phyloP scores from a whole-genome alignment of 1,284 basidiomycete genomes.

The Xerocomus cyaneibrunnescens region DNA sequence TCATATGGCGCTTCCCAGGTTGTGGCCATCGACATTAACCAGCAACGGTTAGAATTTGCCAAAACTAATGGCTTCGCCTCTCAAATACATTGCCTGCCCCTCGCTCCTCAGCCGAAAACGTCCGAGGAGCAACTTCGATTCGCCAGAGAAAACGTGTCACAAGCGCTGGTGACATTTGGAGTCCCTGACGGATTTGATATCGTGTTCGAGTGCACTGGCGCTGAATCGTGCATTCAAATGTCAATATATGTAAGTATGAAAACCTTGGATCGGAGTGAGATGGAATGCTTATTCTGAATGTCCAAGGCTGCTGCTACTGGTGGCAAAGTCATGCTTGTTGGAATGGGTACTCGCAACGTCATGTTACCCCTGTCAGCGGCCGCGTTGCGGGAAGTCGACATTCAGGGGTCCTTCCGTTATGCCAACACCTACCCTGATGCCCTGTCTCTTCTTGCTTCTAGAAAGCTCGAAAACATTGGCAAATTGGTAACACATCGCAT shows the following conservation, averaged over 20 bases:
- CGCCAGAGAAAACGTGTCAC: conserved; percentile 59
- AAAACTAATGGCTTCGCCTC: conserved; percentile 73
- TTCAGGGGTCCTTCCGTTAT: conserved; percentile 89
- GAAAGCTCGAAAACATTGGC: conserved; percentile 61
- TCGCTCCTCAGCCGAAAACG: conserved; percentile 45
- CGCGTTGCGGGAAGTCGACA: conserved; percentile 88
- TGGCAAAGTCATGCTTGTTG: conserved; percentile 89
- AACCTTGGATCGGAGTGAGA: conserved; percentile 13
- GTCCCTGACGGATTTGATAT: conserved; percentile 83
- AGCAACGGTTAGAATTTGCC: conserved; percentile 76
- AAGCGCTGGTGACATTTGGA: conserved; percentile 57
- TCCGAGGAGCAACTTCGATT: conserved; percentile 66
- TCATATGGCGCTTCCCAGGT: conserved; percentile 69
- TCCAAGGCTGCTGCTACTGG: conserved; percentile 70
- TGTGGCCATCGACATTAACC: conserved; percentile 85
- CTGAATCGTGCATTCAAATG: conserved; percentile 88
- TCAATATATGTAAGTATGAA: conserved; percentile 68
- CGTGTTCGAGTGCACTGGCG: conserved; percentile 94
- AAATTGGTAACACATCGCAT: conserved; percentile 84
- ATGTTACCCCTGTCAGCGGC: conserved; percentile 82
- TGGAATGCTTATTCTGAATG: conserved; percentile 13
- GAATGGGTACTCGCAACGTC: conserved; percentile 89
- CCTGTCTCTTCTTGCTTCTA: conserved; percentile 69
- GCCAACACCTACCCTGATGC: conserved; percentile 88
- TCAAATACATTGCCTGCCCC: conserved; percentile 67